These are phyloP conservation scores for Phytophthora macrochlamydospora DNA, from an alignment of 352 stramenopile species.

Conservation along the genomic window DNA sequence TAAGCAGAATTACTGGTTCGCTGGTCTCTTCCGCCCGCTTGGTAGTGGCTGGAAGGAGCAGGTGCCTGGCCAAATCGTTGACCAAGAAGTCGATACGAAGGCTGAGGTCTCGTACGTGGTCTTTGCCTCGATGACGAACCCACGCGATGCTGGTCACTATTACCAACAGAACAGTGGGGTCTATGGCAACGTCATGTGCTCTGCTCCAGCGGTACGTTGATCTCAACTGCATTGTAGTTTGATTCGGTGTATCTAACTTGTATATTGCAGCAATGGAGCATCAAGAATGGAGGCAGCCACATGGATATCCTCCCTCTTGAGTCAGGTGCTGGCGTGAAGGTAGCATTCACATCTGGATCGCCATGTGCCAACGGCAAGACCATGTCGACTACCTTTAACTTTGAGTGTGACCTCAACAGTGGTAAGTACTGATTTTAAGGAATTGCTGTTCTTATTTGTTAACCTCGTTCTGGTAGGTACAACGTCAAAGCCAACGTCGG, in stretches of 20 bases:
- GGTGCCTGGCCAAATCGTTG: slow-evolving; percentile 61
- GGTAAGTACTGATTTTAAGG: slow-evolving; percentile 31
- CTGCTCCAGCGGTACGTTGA: slow-evolving; percentile 58
- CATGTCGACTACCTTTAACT: slow-evolving; percentile 63
- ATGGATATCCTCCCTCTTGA: slow-evolving; percentile 63
- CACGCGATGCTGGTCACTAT: slow-evolving; percentile 61
- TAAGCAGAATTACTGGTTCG: slow-evolving; percentile 50
- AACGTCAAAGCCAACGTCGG: slow-evolving; percentile 38
- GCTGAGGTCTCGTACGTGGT: slow-evolving; percentile 59
- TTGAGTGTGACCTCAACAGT: slow-evolving; percentile 72
- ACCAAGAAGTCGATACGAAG: slow-evolving; percentile 56
- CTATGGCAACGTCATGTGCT: slow-evolving; percentile 78
- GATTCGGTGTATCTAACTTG: slow-evolving; percentile 5
- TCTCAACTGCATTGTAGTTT: slow-evolving; percentile 3
- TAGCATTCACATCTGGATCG: slow-evolving; percentile 58
- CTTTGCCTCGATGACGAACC: slow-evolving; percentile 59
- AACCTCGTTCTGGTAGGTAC: slow-evolving; percentile 38
- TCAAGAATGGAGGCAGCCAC: slow-evolving; percentile 62
- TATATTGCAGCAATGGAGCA: slow-evolving; percentile 67
- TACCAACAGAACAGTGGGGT: slow-evolving; percentile 70
- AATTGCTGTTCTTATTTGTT: slow-evolving; percentile 1
- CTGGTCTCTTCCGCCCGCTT: slow-evolving; percentile 68
- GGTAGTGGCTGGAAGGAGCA: slow-evolving; percentile 54
- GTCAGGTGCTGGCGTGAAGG: slow-evolving; percentile 64
- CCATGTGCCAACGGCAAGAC: slow-evolving; percentile 51